Percentiles rank a stretch among this genome's conserved stretches.
phyloP scores from a whole-genome alignment of 257 asterid genomes.

The Capsicum rhomboideum region DNA sequence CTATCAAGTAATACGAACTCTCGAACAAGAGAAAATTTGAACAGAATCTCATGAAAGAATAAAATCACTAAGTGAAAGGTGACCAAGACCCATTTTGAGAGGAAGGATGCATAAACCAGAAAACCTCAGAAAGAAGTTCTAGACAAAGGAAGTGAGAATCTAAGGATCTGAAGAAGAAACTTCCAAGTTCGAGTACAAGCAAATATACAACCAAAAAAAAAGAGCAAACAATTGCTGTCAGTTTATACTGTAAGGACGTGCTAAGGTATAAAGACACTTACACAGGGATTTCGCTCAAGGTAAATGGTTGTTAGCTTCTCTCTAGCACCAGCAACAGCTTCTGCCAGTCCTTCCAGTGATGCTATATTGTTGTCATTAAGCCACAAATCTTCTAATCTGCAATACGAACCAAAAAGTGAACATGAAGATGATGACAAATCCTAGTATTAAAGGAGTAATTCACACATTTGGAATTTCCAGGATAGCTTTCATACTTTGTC shows the following conservation, averaged over 20 bases:
- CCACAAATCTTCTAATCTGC: constrained; percentile 95
- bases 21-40: not conserved
- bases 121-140: not conserved
- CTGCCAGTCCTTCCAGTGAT: constrained; percentile 57
- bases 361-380: constrained; percentile 82
- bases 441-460: not conserved
- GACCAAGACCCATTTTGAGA: not conserved
- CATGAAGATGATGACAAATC: not conserved
- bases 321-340: constrained; percentile 64
- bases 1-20: not conserved
- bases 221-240: not conserved
- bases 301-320: constrained; percentile 78
- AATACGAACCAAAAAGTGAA: constrained; percentile 11
- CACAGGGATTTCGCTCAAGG: constrained; percentile 98
- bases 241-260: not conserved
- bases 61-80: not conserved
- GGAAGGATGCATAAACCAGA: not conserved
- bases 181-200: not conserved
- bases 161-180: not conserved
- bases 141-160: not conserved
- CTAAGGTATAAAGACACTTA: constrained; percentile 22
- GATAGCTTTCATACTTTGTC: constrained; percentile 35
- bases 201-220: not conserved
- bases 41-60: not conserved
- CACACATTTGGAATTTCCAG: not conserved